These are phyloP conservation scores for Macrocybe gigantea DNA, from an alignment of 768 basidiomycete genomes.

Conservation along the genomic window DNA sequence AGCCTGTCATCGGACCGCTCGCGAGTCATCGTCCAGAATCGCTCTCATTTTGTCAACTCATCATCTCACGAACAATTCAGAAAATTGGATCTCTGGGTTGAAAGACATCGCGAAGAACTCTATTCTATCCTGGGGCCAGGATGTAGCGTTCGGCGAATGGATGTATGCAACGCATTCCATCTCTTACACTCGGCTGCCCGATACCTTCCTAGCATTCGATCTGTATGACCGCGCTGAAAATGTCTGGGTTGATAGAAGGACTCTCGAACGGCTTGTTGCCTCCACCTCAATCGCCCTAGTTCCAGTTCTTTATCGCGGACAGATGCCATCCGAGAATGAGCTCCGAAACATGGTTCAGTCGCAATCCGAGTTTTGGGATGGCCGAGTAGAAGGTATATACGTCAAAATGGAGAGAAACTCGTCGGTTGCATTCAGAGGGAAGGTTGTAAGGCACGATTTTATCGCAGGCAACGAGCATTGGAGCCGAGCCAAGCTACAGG, in stretches of 20 bases:
- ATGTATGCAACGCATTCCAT: slow-evolving; percentile 58
- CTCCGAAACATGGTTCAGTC: slow-evolving; percentile 40
- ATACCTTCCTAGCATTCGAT: slow-evolving; percentile 55
- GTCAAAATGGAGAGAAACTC: slow-evolving; percentile 44
- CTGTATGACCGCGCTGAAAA: slow-evolving; percentile 46
- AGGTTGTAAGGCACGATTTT: slow-evolving; percentile 56
- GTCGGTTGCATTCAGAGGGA: slow-evolving; percentile 37
- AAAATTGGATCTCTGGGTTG: slow-evolving; percentile 50
- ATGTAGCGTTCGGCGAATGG: slow-evolving; percentile 70
- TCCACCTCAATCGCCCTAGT: slow-evolving; percentile 35
- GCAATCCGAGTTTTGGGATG: slow-evolving; percentile 38
- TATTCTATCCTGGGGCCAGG: slow-evolving; percentile 33
- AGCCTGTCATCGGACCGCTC: slow-evolving; percentile 42
- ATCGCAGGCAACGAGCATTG: slow-evolving; percentile 62
- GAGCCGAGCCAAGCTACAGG: slow-evolving; percentile 34
- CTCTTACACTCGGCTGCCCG: slow-evolving; percentile 46
- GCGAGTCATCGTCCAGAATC: slow-evolving; percentile 51
- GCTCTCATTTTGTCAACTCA: slow-evolving; percentile 54
- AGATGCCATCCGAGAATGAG: slow-evolving; percentile 31
- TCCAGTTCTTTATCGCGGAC: slow-evolving; percentile 38
- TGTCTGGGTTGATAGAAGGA: slow-evolving; percentile 31
- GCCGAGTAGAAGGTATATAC: slow-evolving; percentile 51
- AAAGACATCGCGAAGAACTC: slow-evolving; percentile 39
- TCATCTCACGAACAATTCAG: slow-evolving; percentile 58
- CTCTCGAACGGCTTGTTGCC: slow-evolving; percentile 27